Conservation (phyloP, 805 yeast genomes). For the Candida vaughaniae region DNA sequence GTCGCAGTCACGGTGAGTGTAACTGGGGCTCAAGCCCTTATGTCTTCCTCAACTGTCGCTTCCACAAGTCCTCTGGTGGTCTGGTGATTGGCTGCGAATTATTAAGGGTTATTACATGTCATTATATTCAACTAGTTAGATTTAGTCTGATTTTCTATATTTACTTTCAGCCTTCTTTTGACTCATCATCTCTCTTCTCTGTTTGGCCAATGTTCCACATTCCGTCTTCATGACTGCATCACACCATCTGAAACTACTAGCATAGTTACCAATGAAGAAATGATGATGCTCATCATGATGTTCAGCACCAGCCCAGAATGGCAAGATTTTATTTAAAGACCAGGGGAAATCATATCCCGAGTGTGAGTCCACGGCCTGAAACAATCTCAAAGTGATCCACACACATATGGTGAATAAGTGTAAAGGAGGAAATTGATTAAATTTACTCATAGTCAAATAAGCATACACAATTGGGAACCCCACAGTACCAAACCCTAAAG, state of each 20-base stretch:
- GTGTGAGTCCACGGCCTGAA: slow-evolving; percentile 62
- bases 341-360: slow-evolving; percentile 64
- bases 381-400: slow-evolving; percentile 53
- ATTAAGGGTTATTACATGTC: too few species aligned
- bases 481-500: slow-evolving; percentile 59
- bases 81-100: too few species aligned
- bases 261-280: slow-evolving; percentile 57
- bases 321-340: slow-evolving; percentile 55
- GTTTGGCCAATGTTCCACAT: slow-evolving; percentile 79
- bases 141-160: too few species aligned
- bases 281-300: slow-evolving; percentile 64
- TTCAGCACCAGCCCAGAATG: slow-evolving; percentile 66
- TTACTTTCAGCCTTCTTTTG: slow-evolving; percentile 48
- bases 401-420: slow-evolving; percentile 54
- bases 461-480: slow-evolving; percentile 60
- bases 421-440: slow-evolving; percentile 27
- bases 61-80: too few species aligned
- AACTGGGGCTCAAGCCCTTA: too few species aligned
- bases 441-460: slow-evolving; percentile 36
- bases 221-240: slow-evolving; percentile 86
- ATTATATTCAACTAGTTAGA: too few species aligned
- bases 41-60: too few species aligned
- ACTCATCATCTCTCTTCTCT: slow-evolving; percentile 67
- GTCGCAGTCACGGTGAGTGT: slow-evolving; percentile 9
- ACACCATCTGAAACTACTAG: slow-evolving; percentile 81